Base-by-base conservation (phyloP, 768 basidiomycete species). In the Amanita fuliginea region DNA sequence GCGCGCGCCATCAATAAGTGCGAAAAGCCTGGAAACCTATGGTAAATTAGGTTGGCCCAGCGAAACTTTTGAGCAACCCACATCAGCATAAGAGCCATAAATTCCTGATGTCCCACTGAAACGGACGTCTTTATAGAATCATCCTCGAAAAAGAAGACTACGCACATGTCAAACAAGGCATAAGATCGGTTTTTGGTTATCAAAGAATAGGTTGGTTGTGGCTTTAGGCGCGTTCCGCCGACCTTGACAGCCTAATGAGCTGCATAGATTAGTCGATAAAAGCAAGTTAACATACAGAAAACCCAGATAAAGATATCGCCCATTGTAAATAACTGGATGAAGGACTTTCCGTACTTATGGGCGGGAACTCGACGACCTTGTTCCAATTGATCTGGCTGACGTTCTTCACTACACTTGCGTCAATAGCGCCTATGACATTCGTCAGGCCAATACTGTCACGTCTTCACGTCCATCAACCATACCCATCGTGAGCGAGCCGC, bases 41-140 rank as follows among this genome's bases (percentile, higher is more conserved):
- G 46, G 21, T 35, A 8, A 11, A 41, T 53, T 47, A 55, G 28
- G 9, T 37, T 22, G 4, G 35, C 39, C n/a, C 16, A 6, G 4
- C 4, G 8, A 13, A 41, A 22, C 16, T 22, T n/a, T 19, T 13
- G 4, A 7, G 22, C 33, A 19, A 57, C 77, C 43, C 56, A 86
- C 86, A 61, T 88, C 86, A 62, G 80, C 78, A 57, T 76, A 81
- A n/a, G 86, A 83, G 3, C 86, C 86, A 56, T 78, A 85, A 26
- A 90, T 70, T 3, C 86, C 86, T 32, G 75, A 56, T 3, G 83
- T 73, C 22, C 86, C 86, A 36, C 86, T 89, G 52, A 14, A 41
- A 37, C 26, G 49, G 37, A 39, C 11, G n/a, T 18, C 13, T 11
- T 19, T 9, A 3, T 39, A 49, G 45, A 22, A 28, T n/a, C 42